Evolutionary conservation across 441 rosid genomes (phyloP).

Genomic region (Theobroma grandiflorum): DNA sequence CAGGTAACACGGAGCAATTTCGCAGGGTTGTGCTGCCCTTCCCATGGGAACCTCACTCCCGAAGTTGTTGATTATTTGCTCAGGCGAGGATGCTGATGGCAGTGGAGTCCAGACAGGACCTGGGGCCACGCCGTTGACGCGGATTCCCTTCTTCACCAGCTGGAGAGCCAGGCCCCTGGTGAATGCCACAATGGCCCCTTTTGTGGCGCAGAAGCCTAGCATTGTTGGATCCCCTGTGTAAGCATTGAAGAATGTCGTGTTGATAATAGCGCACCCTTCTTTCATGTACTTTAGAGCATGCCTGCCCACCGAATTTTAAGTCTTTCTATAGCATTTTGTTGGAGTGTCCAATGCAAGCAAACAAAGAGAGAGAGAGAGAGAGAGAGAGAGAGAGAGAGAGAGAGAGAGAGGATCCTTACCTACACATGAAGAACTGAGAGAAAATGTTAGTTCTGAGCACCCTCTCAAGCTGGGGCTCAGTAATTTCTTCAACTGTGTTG

Average conservation of each 20-base stretch:
- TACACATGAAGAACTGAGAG: constrained; percentile 45
- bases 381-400: too few species aligned
- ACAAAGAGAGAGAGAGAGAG: too few species aligned
- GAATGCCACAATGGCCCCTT: constrained; percentile 51
- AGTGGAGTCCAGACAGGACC: constrained; percentile 59
- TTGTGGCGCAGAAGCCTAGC: constrained; percentile 28
- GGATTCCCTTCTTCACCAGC: constrained; percentile 39
- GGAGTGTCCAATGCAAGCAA: too few species aligned
- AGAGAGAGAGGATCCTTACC: constrained; percentile 20
- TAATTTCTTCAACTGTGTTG: constrained; percentile 42
- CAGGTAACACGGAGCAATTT: constrained; percentile 52
- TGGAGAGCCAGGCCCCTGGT: constrained; percentile 50
- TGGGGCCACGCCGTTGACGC: constrained; percentile 37
- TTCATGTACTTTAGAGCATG: constrained; percentile 23
- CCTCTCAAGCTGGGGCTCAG: constrained; percentile 44
- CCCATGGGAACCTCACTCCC: constrained; percentile 54
- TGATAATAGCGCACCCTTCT: constrained; percentile 10
- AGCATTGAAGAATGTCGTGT: constrained; percentile 6
- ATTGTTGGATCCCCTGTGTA: neutral
- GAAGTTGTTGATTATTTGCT: constrained; percentile 33
- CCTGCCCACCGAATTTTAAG: neutral
- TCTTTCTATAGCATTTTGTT: too few species aligned
- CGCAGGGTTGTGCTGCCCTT: constrained; percentile 57
- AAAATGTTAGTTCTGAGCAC: constrained; percentile 53
- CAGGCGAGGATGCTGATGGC: constrained; percentile 49